Evolutionary conservation across 176 grass and related monocot genomes (phyloP).

Genomic region (Ananas comosus): DNA sequence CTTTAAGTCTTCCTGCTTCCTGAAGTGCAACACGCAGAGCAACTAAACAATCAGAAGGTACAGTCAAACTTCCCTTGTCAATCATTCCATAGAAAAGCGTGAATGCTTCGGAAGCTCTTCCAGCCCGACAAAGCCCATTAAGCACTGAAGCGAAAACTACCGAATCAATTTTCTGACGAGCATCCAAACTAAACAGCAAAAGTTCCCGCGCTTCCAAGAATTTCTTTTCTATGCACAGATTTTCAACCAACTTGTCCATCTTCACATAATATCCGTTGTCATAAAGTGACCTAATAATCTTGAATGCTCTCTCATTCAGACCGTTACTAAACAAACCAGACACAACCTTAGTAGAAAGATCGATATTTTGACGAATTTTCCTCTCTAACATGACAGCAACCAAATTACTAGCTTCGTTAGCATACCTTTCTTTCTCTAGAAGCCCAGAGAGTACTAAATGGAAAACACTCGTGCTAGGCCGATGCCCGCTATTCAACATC

Average conservation of each 20-base stretch:
- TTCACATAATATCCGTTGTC: slow-evolving; percentile 65
- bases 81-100: slow-evolving; percentile 52
- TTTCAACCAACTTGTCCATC: slow-evolving; percentile 52
- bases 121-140: slow-evolving; percentile 49
- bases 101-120: slow-evolving; percentile 58
- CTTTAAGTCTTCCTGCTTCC: slow-evolving; percentile 32
- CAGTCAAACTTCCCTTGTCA: slow-evolving; percentile 30
- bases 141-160: slow-evolving; percentile 32
- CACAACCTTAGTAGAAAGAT: slow-evolving; percentile 55
- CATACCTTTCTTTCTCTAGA: slow-evolving; percentile 44
- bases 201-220: slow-evolving; percentile 56
- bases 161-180: slow-evolving; percentile 27
- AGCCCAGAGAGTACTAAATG: slow-evolving; percentile 63
- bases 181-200: slow-evolving; percentile 56
- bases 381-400: slow-evolving; percentile 65
- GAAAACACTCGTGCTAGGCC: slow-evolving; percentile 61
- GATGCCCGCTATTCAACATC: slow-evolving; percentile 67
- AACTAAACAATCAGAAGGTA: slow-evolving; percentile 41
- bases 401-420: slow-evolving; percentile 59
- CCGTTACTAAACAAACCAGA: slow-evolving; percentile 37
- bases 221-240: slow-evolving; percentile 46
- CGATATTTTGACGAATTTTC: slow-evolving; percentile 56
- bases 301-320: slow-evolving; percentile 41
- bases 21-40: slow-evolving; percentile 55
- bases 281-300: slow-evolving; percentile 39